Conservation (phyloP, 305 asterid species). For the Solanum hybrid region DNA sequence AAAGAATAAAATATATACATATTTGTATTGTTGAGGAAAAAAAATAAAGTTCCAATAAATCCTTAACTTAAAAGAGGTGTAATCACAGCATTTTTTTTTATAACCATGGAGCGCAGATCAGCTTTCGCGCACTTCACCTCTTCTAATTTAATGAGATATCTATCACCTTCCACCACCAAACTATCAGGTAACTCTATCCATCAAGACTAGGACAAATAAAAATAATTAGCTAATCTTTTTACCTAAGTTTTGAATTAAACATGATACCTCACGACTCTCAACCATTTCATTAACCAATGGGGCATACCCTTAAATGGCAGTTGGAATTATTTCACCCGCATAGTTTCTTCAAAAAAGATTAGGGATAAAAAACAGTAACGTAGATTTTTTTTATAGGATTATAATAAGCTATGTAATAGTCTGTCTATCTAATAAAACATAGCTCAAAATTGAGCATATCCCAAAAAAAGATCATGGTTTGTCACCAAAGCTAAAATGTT, state of each 20-base stretch:
- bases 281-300: not conserved
- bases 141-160: not conserved
- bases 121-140: too few relatives aligned
- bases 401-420: not conserved
- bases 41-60: not conserved
- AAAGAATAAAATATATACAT: not conserved
- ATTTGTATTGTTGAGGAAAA: accelerated
- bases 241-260: accelerated
- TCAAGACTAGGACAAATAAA: accelerated
- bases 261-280: accelerated
- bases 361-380: not conserved
- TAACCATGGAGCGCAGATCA: too few relatives aligned
- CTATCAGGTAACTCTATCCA: not conserved
- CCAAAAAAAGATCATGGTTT: not conserved
- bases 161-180: accelerated
- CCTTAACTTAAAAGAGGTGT: too few relatives aligned
- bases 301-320: not conserved
- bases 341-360: not conserved
- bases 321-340: not conserved
- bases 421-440: not conserved
- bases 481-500: not conserved
- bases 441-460: not conserved
- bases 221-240: accelerated
- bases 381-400: not conserved
- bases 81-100: too few relatives aligned